Base-by-base conservation (phyloP, 768 basidiomycete genomes). In the Lentinula boryana region DNA sequence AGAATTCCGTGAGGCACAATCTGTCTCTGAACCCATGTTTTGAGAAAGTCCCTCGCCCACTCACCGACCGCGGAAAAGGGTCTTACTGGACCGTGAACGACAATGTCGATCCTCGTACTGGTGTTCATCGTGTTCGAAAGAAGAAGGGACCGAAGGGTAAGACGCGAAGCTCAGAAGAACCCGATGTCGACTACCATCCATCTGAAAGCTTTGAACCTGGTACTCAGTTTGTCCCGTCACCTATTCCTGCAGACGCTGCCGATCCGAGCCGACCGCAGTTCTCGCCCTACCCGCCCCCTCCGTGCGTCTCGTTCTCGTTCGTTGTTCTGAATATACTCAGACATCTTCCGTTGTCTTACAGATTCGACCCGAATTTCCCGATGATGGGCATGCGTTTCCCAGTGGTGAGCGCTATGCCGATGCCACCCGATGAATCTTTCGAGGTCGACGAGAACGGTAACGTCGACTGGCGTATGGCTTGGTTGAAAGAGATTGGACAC, bases 1-100 rank as follows among this genome's bases (percentile, higher is more conserved):
- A 94, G 92, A 94, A 94, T 70, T 93, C 92, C 44, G 91, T 94
- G 64, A 88, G 92, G 52, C 92, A 94, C 72, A 94, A 94, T 67
- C 82, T 94, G 27, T 94, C 92, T 5, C 79, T 94, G 63, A 94
- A 94, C 66, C 91, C 92, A 56, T 94, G 91, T 69, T 94, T 94
- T 67, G 90, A 93, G 74, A 94, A 94, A 73, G 89, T 93, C 4
- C 87, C 92, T 2, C 88, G 92, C n/a, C 92, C 92, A 12, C 82
- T 94, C 65, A 94, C 92, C 5, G 92, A 94, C 68, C 86, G 92
- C 56, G 92, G 92, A 56, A 94, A 94, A 68, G 92, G 92, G 21
- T 93, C 90, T 0, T 94, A 93, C 68, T 94, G 92, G 92, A 93
- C 91, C 0, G 92, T 94, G 63, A 92, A 93, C 67, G 91, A 93